phyloP scores from a whole-genome alignment of 2,329 filamentous ascomycete genomes.

The Aspergillus viridinutans region DNA sequence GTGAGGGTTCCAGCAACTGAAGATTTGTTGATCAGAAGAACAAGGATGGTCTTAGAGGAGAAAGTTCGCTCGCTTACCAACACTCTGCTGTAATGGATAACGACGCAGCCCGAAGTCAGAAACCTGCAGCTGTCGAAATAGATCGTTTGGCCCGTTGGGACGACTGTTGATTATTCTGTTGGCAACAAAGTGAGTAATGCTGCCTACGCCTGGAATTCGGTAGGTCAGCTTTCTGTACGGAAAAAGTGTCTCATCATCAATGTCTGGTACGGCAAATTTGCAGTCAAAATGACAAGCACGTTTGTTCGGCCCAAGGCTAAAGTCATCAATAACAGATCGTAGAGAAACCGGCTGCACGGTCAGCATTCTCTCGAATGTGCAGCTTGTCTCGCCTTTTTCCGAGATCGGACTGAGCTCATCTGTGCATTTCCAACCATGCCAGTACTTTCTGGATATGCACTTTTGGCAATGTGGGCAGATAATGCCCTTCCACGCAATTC shows the following conservation, averaged over 20 bases:
- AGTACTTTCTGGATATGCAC: conserved; percentile 58
- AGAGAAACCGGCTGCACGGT: conserved; percentile 25
- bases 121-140: conserved; percentile 52
- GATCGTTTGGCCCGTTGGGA: conserved; percentile 55
- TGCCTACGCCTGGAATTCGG: conserved; percentile 35
- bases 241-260: conserved; percentile 25
- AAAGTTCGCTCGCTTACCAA: conserved; percentile 24
- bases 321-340: conserved; percentile 28
- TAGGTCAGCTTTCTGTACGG: conserved; percentile 35
- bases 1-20: conserved; percentile 38
- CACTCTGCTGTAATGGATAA: conserved; percentile 27
- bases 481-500: conserved; percentile 57
- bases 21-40: neutral
- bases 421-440: conserved; percentile 59
- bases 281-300: conserved; percentile 23
- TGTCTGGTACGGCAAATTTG: conserved; percentile 22
- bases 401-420: conserved; percentile 9
- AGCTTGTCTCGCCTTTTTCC: conserved; percentile 40
- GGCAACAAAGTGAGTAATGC: conserved; percentile 55
- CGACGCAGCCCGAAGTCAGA: conserved; percentile 47
- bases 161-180: conserved; percentile 50
- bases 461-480: conserved; percentile 62
- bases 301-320: conserved; percentile 26
- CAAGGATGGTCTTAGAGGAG: neutral
- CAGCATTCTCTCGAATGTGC: conserved; percentile 43